These are phyloP conservation scores for apple (Malus domestica) DNA, from an alignment of 306 rosid genomes.

Conservation along the genomic window DNA sequence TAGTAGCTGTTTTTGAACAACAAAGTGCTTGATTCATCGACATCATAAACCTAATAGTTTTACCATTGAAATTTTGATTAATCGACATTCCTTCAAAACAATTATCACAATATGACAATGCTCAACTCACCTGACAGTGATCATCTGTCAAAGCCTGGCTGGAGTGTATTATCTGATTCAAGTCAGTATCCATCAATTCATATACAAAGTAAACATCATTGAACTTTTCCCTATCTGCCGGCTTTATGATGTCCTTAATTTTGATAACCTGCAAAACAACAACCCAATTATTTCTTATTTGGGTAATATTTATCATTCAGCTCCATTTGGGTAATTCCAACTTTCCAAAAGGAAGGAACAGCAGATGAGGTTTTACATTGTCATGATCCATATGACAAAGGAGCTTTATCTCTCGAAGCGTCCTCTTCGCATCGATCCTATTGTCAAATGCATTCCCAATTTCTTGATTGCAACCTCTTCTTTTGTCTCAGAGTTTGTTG, in stretches of 20 bases:
- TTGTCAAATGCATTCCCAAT: slow-evolving; percentile 64
- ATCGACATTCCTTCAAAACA: not conserved
- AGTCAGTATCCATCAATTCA: slow-evolving; percentile 86
- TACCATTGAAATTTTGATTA: not conserved
- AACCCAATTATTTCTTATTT: not conserved
- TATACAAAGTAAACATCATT: slow-evolving; percentile 82
- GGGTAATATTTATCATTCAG: not conserved
- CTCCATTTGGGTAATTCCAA: not conserved
- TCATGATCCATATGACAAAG: slow-evolving; percentile 88
- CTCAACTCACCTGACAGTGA: slow-evolving; percentile 65
- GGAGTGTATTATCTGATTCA: slow-evolving; percentile 82
- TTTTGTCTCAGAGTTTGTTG: slow-evolving; percentile 42
- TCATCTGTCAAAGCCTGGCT: slow-evolving; percentile 78
- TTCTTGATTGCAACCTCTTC: slow-evolving; percentile 67
- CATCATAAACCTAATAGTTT: not conserved
- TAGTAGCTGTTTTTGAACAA: slow-evolving; percentile 31
- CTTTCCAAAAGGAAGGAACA: not conserved
- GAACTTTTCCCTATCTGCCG: slow-evolving; percentile 66
- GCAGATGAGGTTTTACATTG: slow-evolving; percentile 37
- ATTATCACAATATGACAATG: not conserved
- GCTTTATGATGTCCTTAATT: slow-evolving; percentile 77
- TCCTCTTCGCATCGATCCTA: slow-evolving; percentile 63
- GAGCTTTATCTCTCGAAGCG: slow-evolving; percentile 64
- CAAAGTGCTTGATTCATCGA: not conserved
- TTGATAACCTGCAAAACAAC: slow-evolving; percentile 51